Base-by-base conservation (phyloP, 2,329 filamentous ascomycete genomes). In the Exophiala oligosperma region DNA sequence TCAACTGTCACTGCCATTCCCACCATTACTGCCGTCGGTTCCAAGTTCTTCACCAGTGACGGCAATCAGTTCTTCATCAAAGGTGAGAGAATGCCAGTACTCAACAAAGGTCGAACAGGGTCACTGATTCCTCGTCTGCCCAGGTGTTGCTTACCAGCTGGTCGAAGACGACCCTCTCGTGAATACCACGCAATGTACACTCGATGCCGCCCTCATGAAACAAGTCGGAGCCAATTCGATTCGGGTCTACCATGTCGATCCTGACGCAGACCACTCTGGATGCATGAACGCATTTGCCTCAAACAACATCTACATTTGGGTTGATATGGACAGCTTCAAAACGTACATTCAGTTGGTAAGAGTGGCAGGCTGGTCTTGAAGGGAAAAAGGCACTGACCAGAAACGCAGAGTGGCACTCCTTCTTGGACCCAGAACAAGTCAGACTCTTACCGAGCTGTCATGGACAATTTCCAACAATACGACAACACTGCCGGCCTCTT, bases 241-340 rank as follows among this genome's bases (percentile, higher is more conserved):
- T 68, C 90, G 92, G 57, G 89, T 94, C 58, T 96, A 96, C 74
- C 91, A 96, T 70, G 90, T 96, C 61, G 87, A 95, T 67, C 77
- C 89, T 1, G 72, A 75, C 2, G 84, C 77, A 32, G 78, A 93
- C 71, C 92, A 96, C 73, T 80, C 83, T 57, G 87, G 81, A 21
- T 96, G 91, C 77, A 95, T 96, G 90, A 80, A 80, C 54, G 87
- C 86, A 1, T 90, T 96, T 71, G 85, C 84, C 11, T 84, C 91
- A 67, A 88, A 85, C 43, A 90, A 90, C 57, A 93, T 96, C 71
- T 95, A 96, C 71, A 75, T 91, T 54, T 87, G 93, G 71, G 82
- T 95, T 50, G 92, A 96, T 73, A 80, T 96, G 60, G 92, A 79
- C 64, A 77, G 74, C 57, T 79, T 79, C 64, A 70, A 71, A 40